Base-by-base conservation (phyloP, 2,329 filamentous ascomycete genomes). In the Cadophora malorum region DNA sequence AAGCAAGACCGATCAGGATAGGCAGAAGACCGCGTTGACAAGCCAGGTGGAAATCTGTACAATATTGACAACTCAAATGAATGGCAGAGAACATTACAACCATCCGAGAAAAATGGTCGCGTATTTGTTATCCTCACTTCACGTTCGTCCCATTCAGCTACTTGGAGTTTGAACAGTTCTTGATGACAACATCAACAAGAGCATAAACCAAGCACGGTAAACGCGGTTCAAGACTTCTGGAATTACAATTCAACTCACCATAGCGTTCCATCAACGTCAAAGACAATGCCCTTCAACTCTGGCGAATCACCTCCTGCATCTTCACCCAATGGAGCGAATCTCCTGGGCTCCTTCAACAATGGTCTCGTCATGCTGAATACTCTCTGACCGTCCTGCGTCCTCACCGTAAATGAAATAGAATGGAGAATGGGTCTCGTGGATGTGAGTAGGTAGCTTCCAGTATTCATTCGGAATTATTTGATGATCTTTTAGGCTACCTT, bases 231-330 rank as follows among this genome's bases (percentile, higher is more conserved):
- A 25, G 38, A 23, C 12, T 21, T 0, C 19, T 52, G 21, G 56
- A 55, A 52, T 8, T 28, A 5, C 56, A 67, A 50, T 50, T 23
- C 28, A 12, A 52, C 89, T 81, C 81, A 96, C 94, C 91, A 97
- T 69, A 98, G 81, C 28, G 95, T 99, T 3, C 95, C 95, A 79
- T 99, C 95, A 71, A 99, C 92, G 81, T 99, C 95, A 80, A 98
- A 98, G 16, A 98, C 84, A 1, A 91, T 80, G 3, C 89, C 89
- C 69, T 83, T 83, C 33, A 91, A 79, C 66, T 77, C 81, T 1
- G 85, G 85, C 25, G 66, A 49, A 9, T 79, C 71, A 12, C 69
- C 70, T 10, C 75, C 72, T 16, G 59, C 52, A 21, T 66, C 53
- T 10, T 2, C 52, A 7, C 80, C 82, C 60, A 91, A 77, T 12